These are phyloP conservation scores for Saccharomyces hybrid DNA, from an alignment of 1,139 yeast species.

Conservation along the genomic window DNA sequence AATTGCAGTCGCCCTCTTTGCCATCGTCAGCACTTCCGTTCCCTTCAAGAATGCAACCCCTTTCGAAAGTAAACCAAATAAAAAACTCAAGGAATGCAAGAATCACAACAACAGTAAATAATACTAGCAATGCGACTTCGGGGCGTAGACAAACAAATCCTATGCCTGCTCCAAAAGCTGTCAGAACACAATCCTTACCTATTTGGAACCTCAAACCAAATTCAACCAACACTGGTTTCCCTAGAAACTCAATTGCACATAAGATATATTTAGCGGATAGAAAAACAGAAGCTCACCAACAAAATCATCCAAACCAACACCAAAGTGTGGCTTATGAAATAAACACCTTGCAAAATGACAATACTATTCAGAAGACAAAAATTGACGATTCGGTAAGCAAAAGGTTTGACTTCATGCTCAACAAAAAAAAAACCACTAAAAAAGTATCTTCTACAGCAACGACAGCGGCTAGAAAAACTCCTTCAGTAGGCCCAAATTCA, in stretches of 20 bases:
- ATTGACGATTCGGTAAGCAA: conserved; percentile 29
- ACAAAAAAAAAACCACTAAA: conserved; percentile 25
- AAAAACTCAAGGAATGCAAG: conserved; percentile 9
- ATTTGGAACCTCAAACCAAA: conserved; percentile 38
- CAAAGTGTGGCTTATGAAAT: conserved; percentile 20
- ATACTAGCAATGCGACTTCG: not conserved
- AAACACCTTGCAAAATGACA: conserved; percentile 23
- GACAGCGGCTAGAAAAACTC: conserved; percentile 28
- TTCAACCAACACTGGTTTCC: conserved; percentile 35
- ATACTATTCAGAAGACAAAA: conserved; percentile 17
- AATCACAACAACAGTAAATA: conserved; percentile 1
- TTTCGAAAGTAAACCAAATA: conserved; percentile 1
- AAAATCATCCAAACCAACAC: conserved; percentile 6
- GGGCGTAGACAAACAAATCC: conserved; percentile 30
- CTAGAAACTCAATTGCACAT: conserved; percentile 36
- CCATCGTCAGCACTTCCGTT: not conserved
- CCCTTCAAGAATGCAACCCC: not conserved
- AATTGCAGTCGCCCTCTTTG: not conserved
- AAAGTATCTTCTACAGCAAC: conserved; percentile 27
- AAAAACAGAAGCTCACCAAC: conserved; percentile 17
- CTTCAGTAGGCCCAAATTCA: not conserved
- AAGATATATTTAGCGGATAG: conserved; percentile 38
- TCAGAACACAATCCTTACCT: conserved; percentile 59
- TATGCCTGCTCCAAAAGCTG: conserved; percentile 46
- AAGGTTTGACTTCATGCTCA: conserved; percentile 30